Conservation (phyloP, 2,329 filamentous ascomycete genomes). For the Phaeosphaeriaceae sp. region DNA sequence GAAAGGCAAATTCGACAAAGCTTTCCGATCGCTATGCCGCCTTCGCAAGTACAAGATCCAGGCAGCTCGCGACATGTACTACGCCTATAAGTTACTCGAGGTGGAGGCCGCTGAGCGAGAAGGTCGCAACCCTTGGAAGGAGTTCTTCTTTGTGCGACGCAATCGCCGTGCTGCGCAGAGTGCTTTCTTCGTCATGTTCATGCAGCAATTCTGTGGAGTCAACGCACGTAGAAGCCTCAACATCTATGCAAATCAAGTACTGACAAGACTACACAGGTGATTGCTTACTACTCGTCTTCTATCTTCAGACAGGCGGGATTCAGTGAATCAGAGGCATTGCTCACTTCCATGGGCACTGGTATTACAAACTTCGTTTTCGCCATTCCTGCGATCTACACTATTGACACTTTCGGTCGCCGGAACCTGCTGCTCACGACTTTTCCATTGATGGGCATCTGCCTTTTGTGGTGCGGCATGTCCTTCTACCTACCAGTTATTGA, state of each 20-base stretch:
- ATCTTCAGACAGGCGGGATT: conserved; percentile 47
- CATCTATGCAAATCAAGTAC: neutral
- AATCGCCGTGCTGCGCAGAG: conserved; percentile 44
- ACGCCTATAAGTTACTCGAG: conserved; percentile 49
- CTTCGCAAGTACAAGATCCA: conserved; percentile 61
- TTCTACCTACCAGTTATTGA: conserved; percentile 32
- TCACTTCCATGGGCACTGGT: conserved; percentile 53
- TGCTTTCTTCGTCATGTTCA: conserved; percentile 47
- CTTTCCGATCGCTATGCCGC: conserved; percentile 54
- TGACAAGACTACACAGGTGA: conserved; percentile 26
- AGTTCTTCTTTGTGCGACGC: conserved; percentile 42
- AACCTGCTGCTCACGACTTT: conserved; percentile 55
- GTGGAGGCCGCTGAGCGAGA: conserved; percentile 45
- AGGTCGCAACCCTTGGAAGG: conserved; percentile 39
- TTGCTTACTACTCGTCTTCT: conserved; percentile 36
- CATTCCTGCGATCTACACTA: conserved; percentile 53
- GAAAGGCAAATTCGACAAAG: conserved; percentile 43
- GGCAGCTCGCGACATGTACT: conserved; percentile 64
- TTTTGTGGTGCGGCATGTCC: conserved; percentile 35
- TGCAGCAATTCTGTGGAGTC: conserved; percentile 40
- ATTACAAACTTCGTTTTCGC: conserved; percentile 56
- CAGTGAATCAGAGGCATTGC: conserved; percentile 43
- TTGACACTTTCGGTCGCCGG: conserved; percentile 54
- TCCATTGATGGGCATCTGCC: conserved; percentile 55
- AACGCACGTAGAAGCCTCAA: conserved; percentile 3